Evolutionary conservation across 2,329 filamentous ascomycete species (phyloP).

Genomic region (Trichothecium roseum): DNA sequence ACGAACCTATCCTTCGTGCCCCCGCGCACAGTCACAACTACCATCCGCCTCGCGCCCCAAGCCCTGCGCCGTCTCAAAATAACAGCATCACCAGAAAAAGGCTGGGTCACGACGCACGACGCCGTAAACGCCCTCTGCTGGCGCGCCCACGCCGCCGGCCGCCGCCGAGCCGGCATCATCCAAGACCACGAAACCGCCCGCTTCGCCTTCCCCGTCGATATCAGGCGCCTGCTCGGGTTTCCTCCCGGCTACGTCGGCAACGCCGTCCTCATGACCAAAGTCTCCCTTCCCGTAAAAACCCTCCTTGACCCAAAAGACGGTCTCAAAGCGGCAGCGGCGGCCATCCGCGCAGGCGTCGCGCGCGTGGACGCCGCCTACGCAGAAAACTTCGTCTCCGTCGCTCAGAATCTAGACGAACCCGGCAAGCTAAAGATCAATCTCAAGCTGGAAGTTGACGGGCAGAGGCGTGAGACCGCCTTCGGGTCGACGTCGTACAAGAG

Average conservation of each 20-base stretch:
- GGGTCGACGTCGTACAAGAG: slow-evolving; percentile 1
- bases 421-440: slow-evolving; percentile 1
- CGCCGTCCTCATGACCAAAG: slow-evolving; percentile 1
- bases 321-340: neutral
- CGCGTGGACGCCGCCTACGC: neutral
- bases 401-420: neutral
- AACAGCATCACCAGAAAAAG: neutral
- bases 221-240: neutral
- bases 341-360: neutral
- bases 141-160: neutral
- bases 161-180: neutral
- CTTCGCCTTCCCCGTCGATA: neutral
- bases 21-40: neutral
- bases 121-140: neutral
- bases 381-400: neutral
- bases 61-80: neutral
- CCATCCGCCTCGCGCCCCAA: neutral
- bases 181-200: neutral
- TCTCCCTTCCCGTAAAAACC: neutral
- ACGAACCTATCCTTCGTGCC: neutral
- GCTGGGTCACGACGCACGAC: neutral
- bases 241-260: neutral
- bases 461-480: neutral
- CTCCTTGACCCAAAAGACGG: neutral
- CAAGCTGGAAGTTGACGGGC: neutral